phyloP scores from a whole-genome alignment of 768 basidiomycete genomes.

The Goffeauzyma gilvescens region DNA sequence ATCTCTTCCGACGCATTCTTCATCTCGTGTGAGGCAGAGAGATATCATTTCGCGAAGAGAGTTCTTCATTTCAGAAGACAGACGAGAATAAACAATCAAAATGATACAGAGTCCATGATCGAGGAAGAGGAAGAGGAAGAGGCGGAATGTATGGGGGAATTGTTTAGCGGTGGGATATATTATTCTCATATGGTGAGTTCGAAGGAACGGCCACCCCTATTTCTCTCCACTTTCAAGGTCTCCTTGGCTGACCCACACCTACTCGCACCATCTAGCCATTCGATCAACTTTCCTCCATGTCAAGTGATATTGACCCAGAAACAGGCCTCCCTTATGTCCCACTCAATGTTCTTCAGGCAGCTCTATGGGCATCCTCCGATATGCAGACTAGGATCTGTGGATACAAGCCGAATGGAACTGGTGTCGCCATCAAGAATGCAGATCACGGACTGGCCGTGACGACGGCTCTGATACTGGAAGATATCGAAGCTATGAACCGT shows the following conservation, averaged over 20 bases:
- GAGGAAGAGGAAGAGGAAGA: slow-evolving; percentile 24
- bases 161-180: slow-evolving; percentile 63
- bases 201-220: too few species aligned
- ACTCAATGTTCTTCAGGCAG: slow-evolving; percentile 47
- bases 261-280: slow-evolving; percentile 39
- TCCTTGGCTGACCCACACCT: neutral
- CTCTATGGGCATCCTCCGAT: slow-evolving; percentile 46
- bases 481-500: neutral
- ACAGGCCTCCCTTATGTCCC: slow-evolving; percentile 55
- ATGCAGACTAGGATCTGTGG: slow-evolving; percentile 19
- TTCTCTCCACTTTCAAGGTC: neutral
- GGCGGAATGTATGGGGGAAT: slow-evolving; percentile 47
- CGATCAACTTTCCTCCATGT: slow-evolving; percentile 59
- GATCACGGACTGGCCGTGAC: slow-evolving; percentile 49
- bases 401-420: slow-evolving; percentile 7
- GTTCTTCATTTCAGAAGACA: slow-evolving; percentile 45
- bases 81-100: neutral
- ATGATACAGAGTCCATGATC: slow-evolving; percentile 6
- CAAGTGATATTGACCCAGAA: slow-evolving; percentile 52
- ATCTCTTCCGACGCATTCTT: slow-evolving; percentile 64
- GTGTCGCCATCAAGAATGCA: slow-evolving; percentile 2
- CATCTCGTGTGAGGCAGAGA: slow-evolving; percentile 52
- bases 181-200: slow-evolving; percentile 69
- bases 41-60: slow-evolving; percentile 57
- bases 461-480: slow-evolving; percentile 38